Conservation (phyloP, 129 eudicot species). For the Mikania micrantha region DNA sequence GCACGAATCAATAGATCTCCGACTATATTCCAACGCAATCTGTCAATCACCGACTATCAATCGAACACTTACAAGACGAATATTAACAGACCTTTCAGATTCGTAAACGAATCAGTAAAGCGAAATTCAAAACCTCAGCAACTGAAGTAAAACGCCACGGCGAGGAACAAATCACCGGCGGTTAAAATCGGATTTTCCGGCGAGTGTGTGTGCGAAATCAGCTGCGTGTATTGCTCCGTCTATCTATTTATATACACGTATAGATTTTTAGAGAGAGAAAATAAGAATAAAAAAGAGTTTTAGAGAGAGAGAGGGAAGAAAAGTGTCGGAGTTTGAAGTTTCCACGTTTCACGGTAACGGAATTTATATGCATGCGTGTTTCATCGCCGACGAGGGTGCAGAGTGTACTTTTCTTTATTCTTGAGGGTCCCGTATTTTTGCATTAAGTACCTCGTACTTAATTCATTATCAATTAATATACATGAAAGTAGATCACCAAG, state of each 20-base stretch:
- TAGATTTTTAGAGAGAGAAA: conserved; percentile 1
- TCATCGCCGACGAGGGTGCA: conserved; percentile 15
- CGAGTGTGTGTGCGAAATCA: conserved; percentile 13
- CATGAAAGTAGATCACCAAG: too few relatives aligned
- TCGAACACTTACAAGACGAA: not conserved
- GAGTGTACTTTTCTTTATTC: not conserved
- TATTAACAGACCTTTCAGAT: conserved; percentile 15
- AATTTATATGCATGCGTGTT: conserved; percentile 24
- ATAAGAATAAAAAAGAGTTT: not conserved
- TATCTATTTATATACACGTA: not conserved
- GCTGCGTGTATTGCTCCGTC: conserved; percentile 25
- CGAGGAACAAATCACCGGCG: conserved; percentile 11
- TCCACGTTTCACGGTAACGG: conserved; percentile 33
- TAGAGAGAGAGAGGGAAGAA: conserved; percentile 12
- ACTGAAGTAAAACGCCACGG: not conserved
- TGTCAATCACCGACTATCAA: not conserved
- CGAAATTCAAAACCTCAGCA: conserved; percentile 10
- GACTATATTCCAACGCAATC: not conserved
- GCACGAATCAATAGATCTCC: conserved; percentile 17
- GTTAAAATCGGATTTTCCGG: conserved; percentile 19
- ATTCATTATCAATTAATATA: conserved; percentile 1
- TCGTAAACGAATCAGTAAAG: conserved; percentile 19
- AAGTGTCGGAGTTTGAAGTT: conserved; percentile 22
- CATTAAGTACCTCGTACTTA: conserved; percentile 17
- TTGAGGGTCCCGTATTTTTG: not conserved